These are phyloP conservation scores for Chlorella vulgaris DNA, from an alignment of 139 green algal genomes.

Conservation along the genomic window DNA sequence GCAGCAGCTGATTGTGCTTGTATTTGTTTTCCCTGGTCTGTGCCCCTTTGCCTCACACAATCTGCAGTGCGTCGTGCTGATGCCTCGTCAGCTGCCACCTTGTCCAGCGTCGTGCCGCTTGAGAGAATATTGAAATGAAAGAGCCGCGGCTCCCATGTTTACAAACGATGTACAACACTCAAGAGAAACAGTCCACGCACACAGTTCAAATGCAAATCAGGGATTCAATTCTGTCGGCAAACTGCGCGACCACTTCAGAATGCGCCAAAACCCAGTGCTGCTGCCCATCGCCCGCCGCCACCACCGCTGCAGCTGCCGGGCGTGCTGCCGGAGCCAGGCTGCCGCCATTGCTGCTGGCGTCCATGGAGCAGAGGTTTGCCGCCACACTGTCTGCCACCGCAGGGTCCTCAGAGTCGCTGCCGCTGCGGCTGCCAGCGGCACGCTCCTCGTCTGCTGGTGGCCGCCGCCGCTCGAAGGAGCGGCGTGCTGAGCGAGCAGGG, in stretches of 20 bases:
- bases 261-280: background rate
- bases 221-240: background rate
- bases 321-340: background rate
- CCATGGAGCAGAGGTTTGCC: conserved; percentile 13
- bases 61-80: background rate
- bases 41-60: too few relatives aligned
- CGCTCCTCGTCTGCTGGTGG: background rate
- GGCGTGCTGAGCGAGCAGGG: too few relatives aligned
- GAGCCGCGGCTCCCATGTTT: too few relatives aligned
- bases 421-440: background rate
- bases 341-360: background rate
- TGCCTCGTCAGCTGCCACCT: background rate
- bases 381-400: conserved; percentile 11
- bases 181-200: background rate
- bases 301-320: background rate
- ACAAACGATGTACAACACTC: too few relatives aligned
- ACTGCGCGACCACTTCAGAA: background rate
- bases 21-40: background rate
- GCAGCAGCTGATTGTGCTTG: background rate
- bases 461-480: background rate
- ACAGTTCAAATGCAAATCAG: background rate
- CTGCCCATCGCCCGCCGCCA: background rate
- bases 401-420: conserved; percentile 6
- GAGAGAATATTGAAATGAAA: too few relatives aligned
- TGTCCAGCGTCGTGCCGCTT: too few relatives aligned